A percentile compares a stretch with the other conserved stretches of the same genome.
Conservation (phyloP, 2,329 filamentous ascomycete genomes). For the Paracorniculantispora psalliotae region DNA sequence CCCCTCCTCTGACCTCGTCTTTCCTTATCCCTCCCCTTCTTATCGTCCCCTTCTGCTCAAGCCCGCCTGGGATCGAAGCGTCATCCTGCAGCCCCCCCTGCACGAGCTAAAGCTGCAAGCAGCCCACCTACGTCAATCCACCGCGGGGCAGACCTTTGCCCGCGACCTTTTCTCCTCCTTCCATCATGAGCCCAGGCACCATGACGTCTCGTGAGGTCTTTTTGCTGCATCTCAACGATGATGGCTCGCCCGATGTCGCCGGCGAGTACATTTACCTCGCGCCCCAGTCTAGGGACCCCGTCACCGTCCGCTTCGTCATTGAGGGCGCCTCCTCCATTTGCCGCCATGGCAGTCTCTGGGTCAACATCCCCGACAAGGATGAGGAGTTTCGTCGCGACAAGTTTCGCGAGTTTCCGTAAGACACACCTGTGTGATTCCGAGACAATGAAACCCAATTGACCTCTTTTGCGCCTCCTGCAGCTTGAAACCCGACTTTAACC, state of each 20-base stretch:
- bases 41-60: not conserved
- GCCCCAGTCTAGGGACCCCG: slow-evolving; percentile 65
- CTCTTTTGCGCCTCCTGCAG: slow-evolving; percentile 38
- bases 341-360: slow-evolving; percentile 89
- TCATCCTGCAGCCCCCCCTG: not conserved
- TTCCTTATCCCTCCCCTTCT: not conserved
- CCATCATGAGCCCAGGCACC: slow-evolving; percentile 54
- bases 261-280: slow-evolving; percentile 91
- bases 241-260: slow-evolving; percentile 83
- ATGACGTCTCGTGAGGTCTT: slow-evolving; percentile 72
- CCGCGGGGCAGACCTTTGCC: slow-evolving; percentile 10
- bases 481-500: slow-evolving; percentile 87
- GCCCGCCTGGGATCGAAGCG: not conserved
- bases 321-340: slow-evolving; percentile 96
- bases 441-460: not conserved
- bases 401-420: slow-evolving; percentile 88
- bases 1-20: not conserved
- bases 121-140: slow-evolving; percentile 4
- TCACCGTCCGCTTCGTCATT: slow-evolving; percentile 82
- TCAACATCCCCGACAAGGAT: slow-evolving; percentile 82
- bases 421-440: slow-evolving; percentile 9
- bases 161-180: slow-evolving; percentile 23
- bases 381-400: slow-evolving; percentile 69
- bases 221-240: slow-evolving; percentile 83
- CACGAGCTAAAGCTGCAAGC: not conserved